Evolutionary conservation across 345 rosid species (phyloP).

Genomic region (Euphorbia pulcherrima): DNA sequence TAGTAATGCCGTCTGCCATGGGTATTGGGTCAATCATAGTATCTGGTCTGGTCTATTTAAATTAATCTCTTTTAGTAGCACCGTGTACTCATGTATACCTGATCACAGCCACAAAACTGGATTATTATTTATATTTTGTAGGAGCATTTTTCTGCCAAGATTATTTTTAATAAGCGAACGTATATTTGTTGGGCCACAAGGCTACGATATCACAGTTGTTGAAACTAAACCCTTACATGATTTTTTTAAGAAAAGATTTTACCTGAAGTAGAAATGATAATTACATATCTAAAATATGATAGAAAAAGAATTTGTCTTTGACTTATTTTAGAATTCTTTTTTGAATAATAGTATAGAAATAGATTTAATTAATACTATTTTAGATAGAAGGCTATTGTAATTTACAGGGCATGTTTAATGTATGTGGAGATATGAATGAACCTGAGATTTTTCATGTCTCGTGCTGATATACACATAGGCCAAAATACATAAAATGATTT

Average conservation of each 20-base stretch:
- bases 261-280: too few species aligned
- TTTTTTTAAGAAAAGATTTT: too few species aligned
- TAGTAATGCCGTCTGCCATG: conserved; percentile 1
- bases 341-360: too few species aligned
- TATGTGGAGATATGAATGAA: not conserved
- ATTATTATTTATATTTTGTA: not conserved
- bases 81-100: not conserved
- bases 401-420: too few species aligned
- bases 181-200: too few species aligned
- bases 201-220: too few species aligned
- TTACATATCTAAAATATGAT: too few species aligned
- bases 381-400: too few species aligned
- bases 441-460: not conserved
- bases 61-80: not conserved
- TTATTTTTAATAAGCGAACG: not conserved
- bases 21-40: not conserved
- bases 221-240: too few species aligned
- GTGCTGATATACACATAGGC: not conserved
- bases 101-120: not conserved
- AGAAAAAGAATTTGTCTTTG: too few species aligned
- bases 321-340: too few species aligned
- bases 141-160: not conserved
- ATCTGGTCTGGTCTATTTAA: not conserved
- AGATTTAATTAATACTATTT: too few species aligned
- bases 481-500: not conserved